Base-by-base conservation (phyloP, 305 asterid species). In the Lippia alba region DNA sequence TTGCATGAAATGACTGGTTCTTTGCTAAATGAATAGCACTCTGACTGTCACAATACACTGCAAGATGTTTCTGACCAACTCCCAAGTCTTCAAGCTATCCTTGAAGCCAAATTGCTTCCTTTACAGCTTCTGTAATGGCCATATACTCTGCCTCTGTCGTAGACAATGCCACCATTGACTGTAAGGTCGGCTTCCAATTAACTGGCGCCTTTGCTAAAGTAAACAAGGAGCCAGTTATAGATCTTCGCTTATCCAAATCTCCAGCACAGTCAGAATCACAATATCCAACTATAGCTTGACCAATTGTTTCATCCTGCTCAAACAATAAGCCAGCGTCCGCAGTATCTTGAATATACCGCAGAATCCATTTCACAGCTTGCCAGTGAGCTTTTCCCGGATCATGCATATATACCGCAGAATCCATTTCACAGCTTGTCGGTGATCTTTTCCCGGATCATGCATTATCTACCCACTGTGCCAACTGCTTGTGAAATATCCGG, bases 401-500 rank as follows among this genome's bases (percentile, higher is more conserved):
- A n/a, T n/a, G n/a, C n/a, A n/a, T n/a, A n/a, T n/a, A n/a, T n/a
- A n/a, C n/a, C n/a, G n/a, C n/a, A 34, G 40, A 34, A 57, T 32
- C 45, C 44, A 57, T 30, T 57, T 57, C 41, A 57, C 63, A 5
- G 61, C 40, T 56, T 56, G 39, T 36, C 61, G 20, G 20, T 56
- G 61, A 4, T 14, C 61, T 14, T 57, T 57, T 9, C 63, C 46
- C 0, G 63, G 63, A 32, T 57, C 15, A 14, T 57, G 63, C 46
- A 57, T 57, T n/a, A 24, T 12, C 44, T 16, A 9, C 63, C 18
- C 12, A 57, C 45, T 9, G 12, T 18, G 40, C 6, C 40, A 34
- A 34, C 6, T 34, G 40, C 40, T 34, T 34, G 40, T 34, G 40
- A 34, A 34, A 34, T 2, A 34, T 34, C 40, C 3, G 40, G 40